A percentile compares a stretch with the other conserved stretches of the same genome.
Evolutionary conservation across 192 early-diverging fungal genomes (phyloP).

Genomic region (Linnemannia elongata): DNA sequence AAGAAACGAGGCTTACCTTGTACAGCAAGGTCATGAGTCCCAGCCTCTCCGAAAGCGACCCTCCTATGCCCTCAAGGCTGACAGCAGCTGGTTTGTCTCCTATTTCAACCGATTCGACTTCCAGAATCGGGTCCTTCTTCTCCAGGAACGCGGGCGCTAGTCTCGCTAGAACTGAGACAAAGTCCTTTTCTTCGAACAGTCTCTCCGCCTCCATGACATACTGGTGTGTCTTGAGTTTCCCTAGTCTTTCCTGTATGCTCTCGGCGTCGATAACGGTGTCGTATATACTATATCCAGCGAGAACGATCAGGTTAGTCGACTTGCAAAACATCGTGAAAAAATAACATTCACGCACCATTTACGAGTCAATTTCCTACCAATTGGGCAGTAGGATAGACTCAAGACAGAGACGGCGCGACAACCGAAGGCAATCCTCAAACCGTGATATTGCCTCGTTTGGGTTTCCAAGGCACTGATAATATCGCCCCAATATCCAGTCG

Average conservation of each 20-base stretch:
- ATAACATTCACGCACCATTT: not conserved
- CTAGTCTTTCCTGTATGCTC: constrained; percentile 31
- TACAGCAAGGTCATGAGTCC: constrained; percentile 55
- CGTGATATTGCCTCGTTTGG: constrained; percentile 35
- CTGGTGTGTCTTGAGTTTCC: constrained; percentile 48
- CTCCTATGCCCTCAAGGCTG: constrained; percentile 33
- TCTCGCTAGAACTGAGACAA: constrained; percentile 45
- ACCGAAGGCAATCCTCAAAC: constrained; percentile 29
- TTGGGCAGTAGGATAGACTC: constrained; percentile 27
- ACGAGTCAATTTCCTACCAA: constrained; percentile 17
- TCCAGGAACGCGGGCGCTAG: constrained; percentile 48
- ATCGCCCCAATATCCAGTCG: constrained; percentile 34
- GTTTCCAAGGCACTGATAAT: constrained; percentile 46
- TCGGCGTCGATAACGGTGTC: constrained; percentile 41
- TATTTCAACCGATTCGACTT: not conserved
- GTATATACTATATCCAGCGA: constrained; percentile 44
- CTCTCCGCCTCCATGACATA: constrained; percentile 51
- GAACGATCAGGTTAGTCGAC: not conserved
- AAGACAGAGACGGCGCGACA: not conserved
- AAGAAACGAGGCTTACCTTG: constrained; percentile 27
- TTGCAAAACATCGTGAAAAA: not conserved
- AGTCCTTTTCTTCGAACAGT: constrained; percentile 52
- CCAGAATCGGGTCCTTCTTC: not conserved
- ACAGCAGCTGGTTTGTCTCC: constrained; percentile 1
- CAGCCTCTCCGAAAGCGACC: constrained; percentile 51